These are phyloP conservation scores for Eucalyptus tenuipes DNA, from an alignment of 345 rosid species.

Conservation along the genomic window DNA sequence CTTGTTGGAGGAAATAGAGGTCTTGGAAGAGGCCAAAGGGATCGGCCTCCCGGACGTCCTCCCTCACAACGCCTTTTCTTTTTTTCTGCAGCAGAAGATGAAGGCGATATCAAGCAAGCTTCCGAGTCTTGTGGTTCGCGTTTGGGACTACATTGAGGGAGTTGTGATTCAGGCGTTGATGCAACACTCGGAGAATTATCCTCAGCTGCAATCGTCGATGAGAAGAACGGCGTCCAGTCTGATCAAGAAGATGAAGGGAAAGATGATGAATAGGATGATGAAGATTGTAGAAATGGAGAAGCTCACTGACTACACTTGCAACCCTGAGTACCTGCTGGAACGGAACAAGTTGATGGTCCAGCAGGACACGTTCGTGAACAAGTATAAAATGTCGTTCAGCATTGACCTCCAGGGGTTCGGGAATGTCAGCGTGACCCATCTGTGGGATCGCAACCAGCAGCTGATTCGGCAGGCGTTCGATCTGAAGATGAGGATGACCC, in stretches of 20 bases:
- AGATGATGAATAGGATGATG: neutral
- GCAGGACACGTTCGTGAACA: neutral
- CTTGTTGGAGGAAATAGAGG: conserved; percentile 4
- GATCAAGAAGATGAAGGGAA: conserved; percentile 8
- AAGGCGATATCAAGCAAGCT: neutral
- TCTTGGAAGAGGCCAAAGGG: conserved; percentile 11
- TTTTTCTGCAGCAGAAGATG: neutral
- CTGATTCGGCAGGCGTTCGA: conserved; percentile 2
- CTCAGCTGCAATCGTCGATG: neutral
- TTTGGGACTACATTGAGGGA: conserved; percentile 9
- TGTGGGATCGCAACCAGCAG: fast-evolving
- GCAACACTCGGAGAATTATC: neutral
- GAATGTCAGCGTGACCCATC: fast-evolving
- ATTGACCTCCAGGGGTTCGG: neutral
- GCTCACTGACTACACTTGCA: conserved; percentile 16
- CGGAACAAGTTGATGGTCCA: neutral
- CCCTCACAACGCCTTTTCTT: conserved; percentile 1
- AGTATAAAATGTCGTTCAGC: no score
- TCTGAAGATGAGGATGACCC: conserved; percentile 8
- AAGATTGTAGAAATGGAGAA: conserved; percentile 19
- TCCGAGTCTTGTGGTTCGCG: neutral
- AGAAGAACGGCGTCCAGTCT: neutral
- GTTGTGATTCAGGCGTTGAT: neutral
- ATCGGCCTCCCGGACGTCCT: conserved; percentile 18
- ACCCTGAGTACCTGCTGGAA: conserved; percentile 1